Conservation (phyloP, 805 yeast genomes). For the Metschnikowia arizonensis region DNA sequence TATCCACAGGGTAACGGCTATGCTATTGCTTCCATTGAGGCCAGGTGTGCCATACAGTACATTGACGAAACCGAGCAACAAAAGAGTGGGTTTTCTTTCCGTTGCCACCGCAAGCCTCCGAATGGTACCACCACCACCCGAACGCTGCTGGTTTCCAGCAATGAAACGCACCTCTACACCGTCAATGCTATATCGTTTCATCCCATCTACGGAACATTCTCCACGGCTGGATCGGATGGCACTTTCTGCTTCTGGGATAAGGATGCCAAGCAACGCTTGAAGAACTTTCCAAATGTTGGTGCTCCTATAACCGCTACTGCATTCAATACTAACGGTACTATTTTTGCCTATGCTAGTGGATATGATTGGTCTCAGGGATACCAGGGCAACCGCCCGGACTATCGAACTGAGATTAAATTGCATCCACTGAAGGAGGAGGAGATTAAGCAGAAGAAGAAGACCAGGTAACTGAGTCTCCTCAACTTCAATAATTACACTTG, state of each 20-base stretch:
- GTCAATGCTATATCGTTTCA: conserved; percentile 82
- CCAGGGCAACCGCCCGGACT: conserved; percentile 68
- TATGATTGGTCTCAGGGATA: conserved; percentile 97
- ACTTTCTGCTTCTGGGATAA: conserved; percentile 94
- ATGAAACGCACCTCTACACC: conserved; percentile 67
- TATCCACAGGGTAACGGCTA: conserved; percentile 90
- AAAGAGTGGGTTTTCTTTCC: conserved; percentile 78
- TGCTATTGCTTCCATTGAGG: conserved; percentile 91
- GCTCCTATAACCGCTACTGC: conserved; percentile 70
- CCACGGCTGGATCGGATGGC: conserved; percentile 95
- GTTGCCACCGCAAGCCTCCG: conserved; percentile 81
- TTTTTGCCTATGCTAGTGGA: conserved; percentile 86
- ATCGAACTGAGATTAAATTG: conserved; percentile 70
- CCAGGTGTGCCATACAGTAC: conserved; percentile 92
- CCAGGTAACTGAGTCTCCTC: too few species aligned
- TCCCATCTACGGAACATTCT: conserved; percentile 85
- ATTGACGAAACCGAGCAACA: conserved; percentile 77
- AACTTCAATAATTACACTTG: too few species aligned
- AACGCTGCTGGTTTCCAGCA: conserved; percentile 15
- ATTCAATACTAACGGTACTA: conserved; percentile 77
- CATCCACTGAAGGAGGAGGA: conserved; percentile 87
- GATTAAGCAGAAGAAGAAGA: conserved; percentile 53
- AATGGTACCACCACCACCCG: conserved; percentile 31
- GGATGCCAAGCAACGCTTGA: conserved; percentile 82
- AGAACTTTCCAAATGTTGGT: conserved; percentile 66